phyloP scores from a whole-genome alignment of 345 rosid species.

The Corchorus olitorius region DNA sequence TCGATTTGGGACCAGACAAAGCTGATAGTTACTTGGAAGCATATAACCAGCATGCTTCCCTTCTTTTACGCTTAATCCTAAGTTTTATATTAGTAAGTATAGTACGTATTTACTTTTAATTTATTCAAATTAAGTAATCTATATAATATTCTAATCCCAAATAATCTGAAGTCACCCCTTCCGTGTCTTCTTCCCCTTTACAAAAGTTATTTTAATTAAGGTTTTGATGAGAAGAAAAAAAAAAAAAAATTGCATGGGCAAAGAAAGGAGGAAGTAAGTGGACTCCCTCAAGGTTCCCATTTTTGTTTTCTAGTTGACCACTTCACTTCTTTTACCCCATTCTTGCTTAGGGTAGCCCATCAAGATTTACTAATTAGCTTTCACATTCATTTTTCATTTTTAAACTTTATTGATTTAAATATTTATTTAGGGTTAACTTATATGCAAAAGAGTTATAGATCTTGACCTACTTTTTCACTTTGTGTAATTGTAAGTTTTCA shows the following conservation, averaged over 20 bases:
- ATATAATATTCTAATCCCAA: neutral
- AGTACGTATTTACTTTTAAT: neutral
- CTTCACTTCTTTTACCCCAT: too few species aligned
- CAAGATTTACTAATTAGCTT: too few species aligned
- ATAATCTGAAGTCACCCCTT: neutral
- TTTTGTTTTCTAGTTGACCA: too few species aligned
- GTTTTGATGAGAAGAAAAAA: neutral
- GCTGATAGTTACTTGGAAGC: neutral
- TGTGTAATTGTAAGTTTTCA: too few species aligned
- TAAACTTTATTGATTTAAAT: too few species aligned
- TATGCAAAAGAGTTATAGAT: too few species aligned
- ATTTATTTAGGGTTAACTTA: too few species aligned
- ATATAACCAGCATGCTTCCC: neutral
- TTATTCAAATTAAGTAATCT: neutral
- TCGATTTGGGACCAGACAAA: constrained; percentile 10
- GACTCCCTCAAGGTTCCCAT: too few species aligned
- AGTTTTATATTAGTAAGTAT: neutral
- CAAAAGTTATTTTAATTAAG: neutral
- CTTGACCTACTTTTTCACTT: too few species aligned
- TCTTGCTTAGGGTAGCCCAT: too few species aligned
- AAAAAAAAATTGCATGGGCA: neutral
- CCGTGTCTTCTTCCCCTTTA: neutral
- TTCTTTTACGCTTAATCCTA: neutral
- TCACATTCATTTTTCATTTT: too few species aligned
- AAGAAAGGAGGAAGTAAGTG: too few species aligned